Evolutionary conservation across 495 filamentous ascomycete species (phyloP), one percentile per base, ranked within the genome.

Genomic region (Penicillium odoratum): DNA sequence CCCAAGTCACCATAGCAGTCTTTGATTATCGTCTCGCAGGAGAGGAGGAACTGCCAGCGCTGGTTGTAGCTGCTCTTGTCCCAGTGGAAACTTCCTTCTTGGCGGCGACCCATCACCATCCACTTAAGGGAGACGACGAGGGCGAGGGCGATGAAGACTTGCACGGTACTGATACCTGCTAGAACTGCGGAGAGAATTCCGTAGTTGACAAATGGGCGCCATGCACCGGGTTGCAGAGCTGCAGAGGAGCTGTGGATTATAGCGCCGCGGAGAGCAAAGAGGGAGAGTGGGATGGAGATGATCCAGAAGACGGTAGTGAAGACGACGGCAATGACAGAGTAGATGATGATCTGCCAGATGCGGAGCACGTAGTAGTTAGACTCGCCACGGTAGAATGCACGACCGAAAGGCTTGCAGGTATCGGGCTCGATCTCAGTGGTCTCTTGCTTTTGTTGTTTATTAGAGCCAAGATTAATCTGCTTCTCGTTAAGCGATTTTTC

Each of bases 1-100:
- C 78, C 78, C 13, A 66, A 42, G 0, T 74, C 73, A 15, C 67
- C 69, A 49, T 74, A 80, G 60, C 73, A 76, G 45, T 71, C 59
- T 31, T 73, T 65, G 18, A 78, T 72, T 7, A 81, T 62, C 9
- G 64, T 61, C 62, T 80, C 76, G 51, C 78, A 69, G 3, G 74
- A 67, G 0, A 80, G 57, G 48, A 73, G 70, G 26, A 79, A 55
- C 54, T 79, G 78, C 77, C 78, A 80, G 16, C 73, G 63, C 43
- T 78, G 74, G 61, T 73, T 75, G 54, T 77, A 77, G 36, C 64
- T 64, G 52, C 63, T 66, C 53, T 70, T 69, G 53, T 81, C 78
- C 78, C 78, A 81, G 61, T 76, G 73, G 61, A 75, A 76, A 18
- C 62, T 64, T 8, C 78, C 77, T 33, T 72, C 71, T 51, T 62